Base-by-base conservation (phyloP, 2,329 filamentous ascomycete species). In the Pseudogymnoascus sp. region DNA sequence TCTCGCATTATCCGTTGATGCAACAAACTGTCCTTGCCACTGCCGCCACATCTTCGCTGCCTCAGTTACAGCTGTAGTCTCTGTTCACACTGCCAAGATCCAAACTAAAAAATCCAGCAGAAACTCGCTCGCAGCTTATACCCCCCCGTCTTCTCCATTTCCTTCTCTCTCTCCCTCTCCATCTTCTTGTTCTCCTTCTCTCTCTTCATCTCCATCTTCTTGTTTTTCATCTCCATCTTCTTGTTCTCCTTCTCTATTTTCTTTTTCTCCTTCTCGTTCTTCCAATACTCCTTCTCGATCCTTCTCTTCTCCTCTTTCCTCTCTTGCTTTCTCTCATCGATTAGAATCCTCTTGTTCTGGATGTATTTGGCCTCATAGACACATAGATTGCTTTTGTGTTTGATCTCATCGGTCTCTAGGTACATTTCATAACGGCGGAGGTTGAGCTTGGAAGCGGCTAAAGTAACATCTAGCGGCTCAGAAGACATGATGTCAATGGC, bases 121-220 rank as follows among this genome's bases (percentile, higher is more conserved):
- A 50, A 50, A 2, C 11, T 28, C 21, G 13, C 1, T n/a, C 44
- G 21, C 5, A 13, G 21, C 21, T 68, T 65, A 2, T 68, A 67
- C 5, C 66, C 65, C 33, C 67, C 63, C 35, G 67, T 68, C 21
- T 65, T 64, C 1, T 65, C 67, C 26, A 71, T 66, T 2, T 65
- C 63, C 11, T 69, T 63, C 38, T 71, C 65, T 1, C 64, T 66
- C 21, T 69, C 65, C 26, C 65, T 60, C 21, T 63, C 61, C 40
- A 59, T 36, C n/a, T 60, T 67, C n/a, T 38, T 63, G 15, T 65
- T 67, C 23, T 62, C 31, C 26, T 64, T 57, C 9, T 59, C 47
- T 13, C 50, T 36, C 19, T 53, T 44, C 26, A 62, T 57, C 9
- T 59, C 47, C n/a, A 59, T 36, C 19, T 53, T 44, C 50, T 62